phyloP scores from a whole-genome alignment of 73 alveolate species.

The Effrenium voratum region DNA sequence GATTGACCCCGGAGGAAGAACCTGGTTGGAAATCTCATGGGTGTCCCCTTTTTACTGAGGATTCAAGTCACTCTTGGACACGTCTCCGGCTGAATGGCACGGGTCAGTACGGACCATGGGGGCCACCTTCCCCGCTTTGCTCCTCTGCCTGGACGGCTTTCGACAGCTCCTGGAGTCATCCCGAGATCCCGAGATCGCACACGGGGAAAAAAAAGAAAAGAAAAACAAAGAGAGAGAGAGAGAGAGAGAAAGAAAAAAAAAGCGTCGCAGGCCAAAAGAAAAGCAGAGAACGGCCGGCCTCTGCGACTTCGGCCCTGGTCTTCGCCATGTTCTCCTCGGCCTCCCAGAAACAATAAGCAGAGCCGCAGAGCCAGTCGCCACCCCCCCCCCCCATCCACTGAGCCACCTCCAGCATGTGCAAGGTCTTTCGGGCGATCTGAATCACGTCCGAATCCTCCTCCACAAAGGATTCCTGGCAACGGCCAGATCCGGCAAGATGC shows the following conservation, averaged over 20 bases:
- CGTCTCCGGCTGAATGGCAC: too few relatives aligned
- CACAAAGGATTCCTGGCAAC: neutral
- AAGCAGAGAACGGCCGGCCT: too few relatives aligned
- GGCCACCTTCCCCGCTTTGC: too few relatives aligned
- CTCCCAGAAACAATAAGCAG: neutral
- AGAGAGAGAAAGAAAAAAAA: neutral
- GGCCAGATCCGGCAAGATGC: neutral
- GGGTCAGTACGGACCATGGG: too few relatives aligned
- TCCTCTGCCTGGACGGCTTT: slow-evolving; percentile 65
- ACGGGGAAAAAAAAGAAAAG: neutral
- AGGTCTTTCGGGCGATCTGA: slow-evolving; percentile 64
- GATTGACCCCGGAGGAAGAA: too few relatives aligned
- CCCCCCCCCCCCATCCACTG: neutral
- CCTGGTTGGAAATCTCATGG: too few relatives aligned
- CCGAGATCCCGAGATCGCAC: neutral
- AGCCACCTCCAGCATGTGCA: slow-evolving; percentile 64
- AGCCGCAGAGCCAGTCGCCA: neutral
- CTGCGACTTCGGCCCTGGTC: slow-evolving; percentile 89
- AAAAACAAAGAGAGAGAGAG: neutral
- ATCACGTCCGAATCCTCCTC: slow-evolving; percentile 70
- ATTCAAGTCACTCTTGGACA: too few relatives aligned
- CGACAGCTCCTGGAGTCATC: slow-evolving; percentile 10
- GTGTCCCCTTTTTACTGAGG: too few relatives aligned
- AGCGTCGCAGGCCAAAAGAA: too few relatives aligned
- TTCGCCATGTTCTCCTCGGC: slow-evolving; percentile 88